Conservation (phyloP, 148 eudicot genomes). For the Amaranthus cruentus region DNA sequence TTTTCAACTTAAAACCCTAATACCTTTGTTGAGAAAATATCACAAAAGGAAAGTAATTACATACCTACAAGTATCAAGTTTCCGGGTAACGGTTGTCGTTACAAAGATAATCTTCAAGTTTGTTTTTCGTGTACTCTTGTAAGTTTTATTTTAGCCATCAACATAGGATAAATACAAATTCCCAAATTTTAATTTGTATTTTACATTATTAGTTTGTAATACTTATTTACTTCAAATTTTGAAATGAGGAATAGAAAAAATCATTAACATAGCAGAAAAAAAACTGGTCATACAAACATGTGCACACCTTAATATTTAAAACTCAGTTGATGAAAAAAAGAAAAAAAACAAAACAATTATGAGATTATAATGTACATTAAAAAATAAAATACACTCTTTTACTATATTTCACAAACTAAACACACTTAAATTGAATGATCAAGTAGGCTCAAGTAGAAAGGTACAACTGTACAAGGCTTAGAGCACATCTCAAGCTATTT, state of each 20-base stretch:
- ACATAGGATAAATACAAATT: too few relatives aligned
- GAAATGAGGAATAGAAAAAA: background rate
- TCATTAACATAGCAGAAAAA: constrained; percentile 4
- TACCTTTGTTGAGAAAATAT: too few relatives aligned
- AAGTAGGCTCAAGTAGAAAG: background rate
- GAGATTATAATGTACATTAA: constrained; percentile 24
- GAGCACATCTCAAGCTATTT: constrained; percentile 1
- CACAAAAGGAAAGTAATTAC: too few relatives aligned
- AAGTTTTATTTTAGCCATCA: too few relatives aligned
- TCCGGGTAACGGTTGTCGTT: too few relatives aligned
- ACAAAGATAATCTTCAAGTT: too few relatives aligned
- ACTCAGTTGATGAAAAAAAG: background rate
- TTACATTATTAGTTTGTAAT: too few relatives aligned
- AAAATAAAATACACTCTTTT: background rate
- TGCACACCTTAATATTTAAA: constrained; percentile 17
- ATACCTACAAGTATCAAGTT: too few relatives aligned
- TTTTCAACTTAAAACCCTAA: too few relatives aligned
- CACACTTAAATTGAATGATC: constrained; percentile 17
- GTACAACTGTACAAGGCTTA: background rate
- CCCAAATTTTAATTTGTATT: too few relatives aligned
- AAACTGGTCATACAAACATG: constrained; percentile 21
- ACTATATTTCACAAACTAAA: constrained; percentile 23
- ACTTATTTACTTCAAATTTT: too few relatives aligned
- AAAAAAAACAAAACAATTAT: background rate
- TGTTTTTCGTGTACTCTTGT: too few relatives aligned